phyloP scores from a whole-genome alignment of 441 rosid species.

The Euphorbia celastroides region DNA sequence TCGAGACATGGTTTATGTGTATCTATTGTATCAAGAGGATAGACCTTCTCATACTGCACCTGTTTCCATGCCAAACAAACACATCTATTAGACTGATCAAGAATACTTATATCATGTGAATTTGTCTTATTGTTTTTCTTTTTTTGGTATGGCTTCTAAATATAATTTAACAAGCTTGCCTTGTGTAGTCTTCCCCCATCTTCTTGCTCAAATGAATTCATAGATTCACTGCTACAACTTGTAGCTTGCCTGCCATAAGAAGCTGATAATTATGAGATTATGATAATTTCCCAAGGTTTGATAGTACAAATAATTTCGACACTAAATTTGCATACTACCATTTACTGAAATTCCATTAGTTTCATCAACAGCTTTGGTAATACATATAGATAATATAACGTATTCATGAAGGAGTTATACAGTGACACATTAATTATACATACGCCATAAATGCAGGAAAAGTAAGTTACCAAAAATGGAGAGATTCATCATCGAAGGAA shows the following conservation, averaged over 20 bases:
- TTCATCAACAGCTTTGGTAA: neutral
- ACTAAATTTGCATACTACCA: neutral
- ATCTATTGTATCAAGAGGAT: slow-evolving; percentile 27
- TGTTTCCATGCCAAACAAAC: slow-evolving; percentile 13
- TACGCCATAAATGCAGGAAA: neutral
- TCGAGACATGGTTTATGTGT: slow-evolving; percentile 10
- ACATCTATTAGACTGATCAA: neutral
- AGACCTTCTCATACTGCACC: slow-evolving; percentile 47
- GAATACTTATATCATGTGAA: neutral
- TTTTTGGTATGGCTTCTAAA: neutral
- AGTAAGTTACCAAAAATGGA: slow-evolving; percentile 28
- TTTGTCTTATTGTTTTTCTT: too few species aligned
- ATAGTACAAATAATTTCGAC: too few species aligned
- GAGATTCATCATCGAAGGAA: slow-evolving; percentile 17
- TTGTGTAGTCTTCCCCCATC: slow-evolving; percentile 22
- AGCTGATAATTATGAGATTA: slow-evolving; percentile 8
- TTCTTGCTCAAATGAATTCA: slow-evolving; percentile 27
- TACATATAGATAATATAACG: too few species aligned
- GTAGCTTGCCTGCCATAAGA: slow-evolving; percentile 31
- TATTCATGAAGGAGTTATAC: too few species aligned
- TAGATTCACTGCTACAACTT: slow-evolving; percentile 22
- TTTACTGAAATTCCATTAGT: neutral
- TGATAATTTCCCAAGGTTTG: neutral
- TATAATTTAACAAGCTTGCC: slow-evolving; percentile 27
- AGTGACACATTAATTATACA: too few species aligned